Evolutionary conservation across 2,329 filamentous ascomycete genomes (phyloP).

Genomic region (Dissoconium aciculare): DNA sequence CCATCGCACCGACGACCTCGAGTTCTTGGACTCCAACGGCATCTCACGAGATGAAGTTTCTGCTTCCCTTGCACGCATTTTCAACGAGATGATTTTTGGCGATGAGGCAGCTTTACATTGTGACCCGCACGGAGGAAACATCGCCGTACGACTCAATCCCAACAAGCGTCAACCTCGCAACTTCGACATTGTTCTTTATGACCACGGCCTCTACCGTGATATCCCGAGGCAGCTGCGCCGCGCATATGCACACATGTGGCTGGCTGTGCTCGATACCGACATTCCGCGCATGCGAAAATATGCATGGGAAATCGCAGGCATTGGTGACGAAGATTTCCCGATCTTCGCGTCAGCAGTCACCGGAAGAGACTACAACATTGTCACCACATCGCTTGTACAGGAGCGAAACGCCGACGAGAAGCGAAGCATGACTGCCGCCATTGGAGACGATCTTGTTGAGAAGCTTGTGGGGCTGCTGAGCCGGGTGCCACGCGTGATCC

Average conservation of each 20-base stretch:
- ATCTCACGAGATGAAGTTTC: constrained; percentile 95
- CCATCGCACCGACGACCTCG: constrained; percentile 72
- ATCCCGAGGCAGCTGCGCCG: constrained; percentile 66
- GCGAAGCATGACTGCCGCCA: constrained; percentile 64
- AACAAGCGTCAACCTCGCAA: constrained; percentile 46
- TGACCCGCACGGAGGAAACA: constrained; percentile 91
- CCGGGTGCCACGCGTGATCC: constrained; percentile 77
- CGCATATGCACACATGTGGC: constrained; percentile 92
- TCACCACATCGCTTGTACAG: constrained; percentile 43
- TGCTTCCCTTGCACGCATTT: constrained; percentile 74
- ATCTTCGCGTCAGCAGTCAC: constrained; percentile 95
- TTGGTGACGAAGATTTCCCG: constrained; percentile 80
- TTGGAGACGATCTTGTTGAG: constrained; percentile 67
- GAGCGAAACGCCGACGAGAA: constrained; percentile 61
- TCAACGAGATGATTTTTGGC: constrained; percentile 99
- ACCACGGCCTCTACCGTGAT: constrained; percentile 90
- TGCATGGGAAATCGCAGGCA: constrained; percentile 73
- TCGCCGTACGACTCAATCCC: constrained; percentile 71
- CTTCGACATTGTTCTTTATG: constrained; percentile 92
- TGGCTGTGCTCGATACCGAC: constrained; percentile 84
- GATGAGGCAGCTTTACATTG: constrained; percentile 79
- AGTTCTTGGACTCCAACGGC: constrained; percentile 65
- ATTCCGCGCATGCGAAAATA: constrained; percentile 76
- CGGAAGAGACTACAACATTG: constrained; percentile 70
- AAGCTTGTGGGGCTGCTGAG: constrained; percentile 79